A percentile compares a stretch with the other conserved stretches of the same genome.
Conservation (phyloP, 2,329 filamentous ascomycete species). For the Daldinia eschscholtzii region DNA sequence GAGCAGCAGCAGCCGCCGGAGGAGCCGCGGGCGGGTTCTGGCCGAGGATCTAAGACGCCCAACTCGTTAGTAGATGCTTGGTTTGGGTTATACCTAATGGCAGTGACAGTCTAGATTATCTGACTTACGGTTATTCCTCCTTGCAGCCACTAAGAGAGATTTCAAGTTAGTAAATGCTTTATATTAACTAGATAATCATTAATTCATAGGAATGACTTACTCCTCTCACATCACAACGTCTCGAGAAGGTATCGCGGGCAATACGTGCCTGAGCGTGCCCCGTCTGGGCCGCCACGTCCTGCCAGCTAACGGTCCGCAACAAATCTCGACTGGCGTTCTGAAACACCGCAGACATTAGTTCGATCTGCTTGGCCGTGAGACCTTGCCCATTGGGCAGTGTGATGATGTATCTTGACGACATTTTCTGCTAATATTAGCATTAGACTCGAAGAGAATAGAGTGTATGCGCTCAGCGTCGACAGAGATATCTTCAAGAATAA, state of each 20-base stretch:
- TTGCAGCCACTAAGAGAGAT: not conserved
- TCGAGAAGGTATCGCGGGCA: not conserved
- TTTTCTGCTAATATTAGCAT: not conserved
- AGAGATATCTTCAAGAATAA: not conserved
- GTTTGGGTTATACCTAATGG: not conserved
- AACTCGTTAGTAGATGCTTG: not conserved
- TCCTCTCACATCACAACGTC: not conserved
- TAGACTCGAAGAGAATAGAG: not conserved
- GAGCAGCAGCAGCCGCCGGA: not conserved
- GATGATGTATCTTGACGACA: not conserved
- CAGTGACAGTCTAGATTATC: too few species aligned
- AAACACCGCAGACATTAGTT: not conserved
- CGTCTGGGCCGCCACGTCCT: not conserved
- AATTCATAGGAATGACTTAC: not conserved
- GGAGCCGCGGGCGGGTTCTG: not conserved
- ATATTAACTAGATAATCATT: not conserved
- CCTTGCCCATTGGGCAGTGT: not conserved
- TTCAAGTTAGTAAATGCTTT: not conserved
- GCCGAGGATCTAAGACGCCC: not conserved
- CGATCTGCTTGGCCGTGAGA: not conserved
- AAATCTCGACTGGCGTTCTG: not conserved
- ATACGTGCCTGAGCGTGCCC: fast-evolving
- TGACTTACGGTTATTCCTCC: not conserved
- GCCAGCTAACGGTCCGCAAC: not conserved
- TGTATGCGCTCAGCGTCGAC: not conserved